Conservation (phyloP, 306 rosid genomes). For the Crataegus laevigata region DNA sequence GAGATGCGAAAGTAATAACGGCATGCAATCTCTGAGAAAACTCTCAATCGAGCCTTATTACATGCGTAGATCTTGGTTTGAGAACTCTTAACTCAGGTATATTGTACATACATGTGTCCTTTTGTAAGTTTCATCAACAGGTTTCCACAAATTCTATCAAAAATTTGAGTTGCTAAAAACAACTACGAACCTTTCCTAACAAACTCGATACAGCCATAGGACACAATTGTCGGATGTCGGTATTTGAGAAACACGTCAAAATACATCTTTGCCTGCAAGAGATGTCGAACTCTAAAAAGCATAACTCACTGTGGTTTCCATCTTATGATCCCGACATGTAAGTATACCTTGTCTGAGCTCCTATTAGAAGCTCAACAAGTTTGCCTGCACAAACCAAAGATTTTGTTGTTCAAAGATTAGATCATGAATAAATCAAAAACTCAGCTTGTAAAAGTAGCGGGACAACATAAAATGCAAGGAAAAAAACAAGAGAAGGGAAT, state of each 20-base stretch:
- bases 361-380: conserved; percentile 71
- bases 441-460: not conserved
- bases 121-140: not conserved
- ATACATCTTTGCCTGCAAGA: not conserved
- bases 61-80: not conserved
- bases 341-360: conserved; percentile 88
- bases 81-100: not conserved
- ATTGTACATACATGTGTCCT: not conserved
- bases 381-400: conserved; percentile 46
- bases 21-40: not conserved
- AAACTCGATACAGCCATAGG: not conserved
- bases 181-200: not conserved
- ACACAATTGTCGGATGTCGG: not conserved
- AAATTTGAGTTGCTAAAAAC: not conserved
- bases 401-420: not conserved
- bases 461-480: not conserved
- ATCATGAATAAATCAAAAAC: not conserved
- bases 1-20: not conserved
- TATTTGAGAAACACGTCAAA: not conserved
- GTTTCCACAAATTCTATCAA: not conserved
- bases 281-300: conserved; percentile 13
- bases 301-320: conserved; percentile 4
- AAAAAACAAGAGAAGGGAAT: conserved; percentile 3
- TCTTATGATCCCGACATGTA: conserved; percentile 80
- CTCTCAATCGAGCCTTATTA: not conserved